Conservation (phyloP, 2,329 filamentous ascomycete species). For the Hypomyces perniciosus region DNA sequence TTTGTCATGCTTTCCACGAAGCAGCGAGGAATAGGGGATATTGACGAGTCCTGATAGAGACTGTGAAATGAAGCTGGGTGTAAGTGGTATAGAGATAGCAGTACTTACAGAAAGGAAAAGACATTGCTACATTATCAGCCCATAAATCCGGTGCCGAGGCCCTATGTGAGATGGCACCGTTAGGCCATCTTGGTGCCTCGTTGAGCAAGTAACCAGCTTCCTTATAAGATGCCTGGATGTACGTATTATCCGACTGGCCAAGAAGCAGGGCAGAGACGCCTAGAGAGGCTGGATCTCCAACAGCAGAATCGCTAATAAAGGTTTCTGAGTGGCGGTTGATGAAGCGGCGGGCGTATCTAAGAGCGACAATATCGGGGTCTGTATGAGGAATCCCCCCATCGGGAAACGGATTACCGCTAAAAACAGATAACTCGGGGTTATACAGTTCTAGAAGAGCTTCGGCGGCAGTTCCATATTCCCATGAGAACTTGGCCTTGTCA, state of each 20-base stretch:
- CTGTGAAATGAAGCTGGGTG: too few relatives aligned
- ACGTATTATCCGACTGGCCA: slow-evolving; percentile 12
- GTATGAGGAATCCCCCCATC: slow-evolving; percentile 10
- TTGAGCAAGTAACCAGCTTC: slow-evolving; percentile 9
- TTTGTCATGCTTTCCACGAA: too few relatives aligned
- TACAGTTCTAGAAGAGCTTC: slow-evolving; percentile 15
- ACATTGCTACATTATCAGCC: slow-evolving; percentile 16
- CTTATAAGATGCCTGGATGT: slow-evolving; percentile 9
- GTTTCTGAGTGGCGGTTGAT: slow-evolving; percentile 12
- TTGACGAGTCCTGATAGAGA: too few relatives aligned
- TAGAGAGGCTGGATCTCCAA: slow-evolving; percentile 14
- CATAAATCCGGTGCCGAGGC: slow-evolving; percentile 12
- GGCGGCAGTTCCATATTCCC: slow-evolving; percentile 16
- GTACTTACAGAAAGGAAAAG: slow-evolving; percentile 13
- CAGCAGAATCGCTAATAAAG: slow-evolving; percentile 8
- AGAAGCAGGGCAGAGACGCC: slow-evolving; percentile 13
- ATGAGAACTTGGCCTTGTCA: slow-evolving; percentile 8
- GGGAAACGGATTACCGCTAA: slow-evolving; percentile 12
- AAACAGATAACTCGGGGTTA: slow-evolving; percentile 14
- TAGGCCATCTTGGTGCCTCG: slow-evolving; percentile 5
- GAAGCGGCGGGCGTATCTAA: slow-evolving; percentile 11
- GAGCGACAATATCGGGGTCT: slow-evolving; percentile 4
- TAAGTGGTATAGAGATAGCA: neutral
- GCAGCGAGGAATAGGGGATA: too few relatives aligned
- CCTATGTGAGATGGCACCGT: slow-evolving; percentile 13